These are phyloP conservation scores for Thalassiosira profunda DNA, from an alignment of 108 stramenopile genomes.

Conservation along the genomic window DNA sequence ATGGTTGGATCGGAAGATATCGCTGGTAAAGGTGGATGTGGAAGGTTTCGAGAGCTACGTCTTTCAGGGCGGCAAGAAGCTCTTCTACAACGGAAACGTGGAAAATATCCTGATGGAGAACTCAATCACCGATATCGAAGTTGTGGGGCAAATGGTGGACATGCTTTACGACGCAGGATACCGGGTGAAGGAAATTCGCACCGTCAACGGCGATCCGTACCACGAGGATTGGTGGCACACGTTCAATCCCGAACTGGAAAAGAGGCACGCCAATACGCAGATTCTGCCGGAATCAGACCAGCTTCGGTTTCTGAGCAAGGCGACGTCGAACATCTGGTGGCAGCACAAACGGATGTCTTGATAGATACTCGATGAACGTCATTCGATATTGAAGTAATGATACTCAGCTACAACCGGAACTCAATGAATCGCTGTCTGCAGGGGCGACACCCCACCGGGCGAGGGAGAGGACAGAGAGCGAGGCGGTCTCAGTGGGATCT, in stretches of 20 bases:
- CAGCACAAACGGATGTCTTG: no score
- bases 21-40: constrained; percentile 39
- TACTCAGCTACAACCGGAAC: no score
- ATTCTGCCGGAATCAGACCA: background rate
- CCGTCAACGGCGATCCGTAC: constrained; percentile 41
- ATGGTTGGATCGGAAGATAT: constrained; percentile 25
- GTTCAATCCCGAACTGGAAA: background rate
- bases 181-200: constrained; percentile 9
- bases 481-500: no score
- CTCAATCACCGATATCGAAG: constrained; percentile 4
- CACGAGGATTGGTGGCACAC: constrained; percentile 29
- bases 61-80: constrained; percentile 21
- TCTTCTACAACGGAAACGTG: constrained; percentile 12
- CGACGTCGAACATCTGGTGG: constrained; percentile 40
- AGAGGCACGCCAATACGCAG: background rate
- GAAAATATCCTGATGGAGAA: constrained; percentile 46
- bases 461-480: no score
- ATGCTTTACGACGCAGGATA: constrained; percentile 25
- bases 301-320: constrained; percentile 23
- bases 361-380: no score
- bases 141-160: constrained; percentile 5
- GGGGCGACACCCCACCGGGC: no score
- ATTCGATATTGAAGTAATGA: no score
- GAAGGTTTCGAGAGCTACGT: constrained; percentile 32
- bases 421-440: no score